phyloP scores from a whole-genome alignment of 805 yeast genomes.

The Candida broadrunensis region DNA sequence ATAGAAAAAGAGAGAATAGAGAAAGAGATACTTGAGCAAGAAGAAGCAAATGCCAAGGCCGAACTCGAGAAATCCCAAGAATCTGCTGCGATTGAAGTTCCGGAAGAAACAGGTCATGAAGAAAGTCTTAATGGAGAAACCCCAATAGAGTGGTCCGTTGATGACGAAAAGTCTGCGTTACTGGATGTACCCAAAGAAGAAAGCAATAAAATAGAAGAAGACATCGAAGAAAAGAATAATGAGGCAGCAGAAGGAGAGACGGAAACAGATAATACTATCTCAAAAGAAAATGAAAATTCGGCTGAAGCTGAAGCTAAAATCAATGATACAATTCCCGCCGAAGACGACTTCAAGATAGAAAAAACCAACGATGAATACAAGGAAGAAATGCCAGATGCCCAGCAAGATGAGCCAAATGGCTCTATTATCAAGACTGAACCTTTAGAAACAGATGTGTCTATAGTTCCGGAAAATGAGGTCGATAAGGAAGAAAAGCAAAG shows the following conservation, averaged over 20 bases:
- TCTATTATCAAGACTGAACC: not conserved
- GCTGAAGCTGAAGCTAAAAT: not conserved
- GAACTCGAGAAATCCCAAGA: not conserved
- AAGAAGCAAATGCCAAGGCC: not conserved
- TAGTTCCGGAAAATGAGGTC: not conserved
- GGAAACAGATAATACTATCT: no score
- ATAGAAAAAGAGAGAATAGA: constrained; percentile 6
- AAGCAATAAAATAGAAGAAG: not conserved
- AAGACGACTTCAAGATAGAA: no score
- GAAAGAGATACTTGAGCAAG: constrained; percentile 1
- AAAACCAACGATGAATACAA: not conserved
- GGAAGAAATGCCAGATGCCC: not conserved
- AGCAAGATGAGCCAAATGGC: not conserved
- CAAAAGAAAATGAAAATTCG: not conserved
- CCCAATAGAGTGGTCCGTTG: not conserved
- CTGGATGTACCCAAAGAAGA: not conserved
- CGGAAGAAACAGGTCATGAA: not conserved
- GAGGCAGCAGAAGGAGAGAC: no score
- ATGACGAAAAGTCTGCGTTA: no score
- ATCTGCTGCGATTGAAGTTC: not conserved
- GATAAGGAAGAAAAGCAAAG: no score
- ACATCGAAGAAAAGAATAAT: not conserved
- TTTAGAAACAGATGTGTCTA: not conserved
- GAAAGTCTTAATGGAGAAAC: not conserved
- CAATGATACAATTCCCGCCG: no score